These are phyloP conservation scores for Stemphylium vesicarium DNA, from an alignment of 2,329 filamentous ascomycete species.

Conservation along the genomic window DNA sequence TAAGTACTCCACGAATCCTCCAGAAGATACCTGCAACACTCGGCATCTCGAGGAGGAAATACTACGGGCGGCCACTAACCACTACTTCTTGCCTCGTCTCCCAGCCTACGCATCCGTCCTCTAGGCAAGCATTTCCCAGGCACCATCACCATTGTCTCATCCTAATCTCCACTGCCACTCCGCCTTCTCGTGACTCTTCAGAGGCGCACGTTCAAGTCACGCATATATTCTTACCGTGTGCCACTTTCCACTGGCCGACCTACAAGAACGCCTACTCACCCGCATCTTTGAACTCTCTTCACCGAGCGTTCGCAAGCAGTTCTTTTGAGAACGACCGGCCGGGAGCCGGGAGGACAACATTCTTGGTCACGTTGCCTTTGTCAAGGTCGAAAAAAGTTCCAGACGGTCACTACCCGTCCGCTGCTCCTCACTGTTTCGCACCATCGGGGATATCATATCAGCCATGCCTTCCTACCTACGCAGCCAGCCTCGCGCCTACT, in stretches of 20 bases:
- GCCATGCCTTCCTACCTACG: slow-evolving; percentile 47
- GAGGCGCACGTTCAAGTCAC: slow-evolving; percentile 37
- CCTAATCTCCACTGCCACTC: slow-evolving; percentile 26
- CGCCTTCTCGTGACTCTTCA: slow-evolving; percentile 40
- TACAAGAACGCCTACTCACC: slow-evolving; percentile 25
- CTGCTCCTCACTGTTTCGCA: slow-evolving; percentile 25
- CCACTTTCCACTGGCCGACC: slow-evolving; percentile 21
- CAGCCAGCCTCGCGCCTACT: slow-evolving; percentile 38
- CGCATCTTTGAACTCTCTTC: slow-evolving; percentile 24
- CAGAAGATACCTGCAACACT: slow-evolving; percentile 19
- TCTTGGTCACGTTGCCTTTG: slow-evolving; percentile 26
- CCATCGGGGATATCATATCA: slow-evolving; percentile 32
- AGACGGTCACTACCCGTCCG: slow-evolving; percentile 32
- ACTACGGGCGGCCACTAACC: slow-evolving; percentile 17
- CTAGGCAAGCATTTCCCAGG: slow-evolving; percentile 18
- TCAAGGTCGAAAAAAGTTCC: slow-evolving; percentile 35
- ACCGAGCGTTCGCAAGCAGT: slow-evolving; percentile 26
- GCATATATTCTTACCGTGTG: slow-evolving; percentile 36
- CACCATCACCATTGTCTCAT: slow-evolving; percentile 30
- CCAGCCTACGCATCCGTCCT: slow-evolving; percentile 32
- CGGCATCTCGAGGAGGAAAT: slow-evolving; percentile 33
- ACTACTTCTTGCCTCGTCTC: slow-evolving; percentile 24
- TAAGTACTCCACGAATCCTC: slow-evolving; percentile 39
- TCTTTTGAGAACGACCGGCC: slow-evolving; percentile 39
- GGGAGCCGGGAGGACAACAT: slow-evolving; percentile 33